Conservation (phyloP, 2,329 filamentous ascomycete species). For the Monascus ruber region DNA sequence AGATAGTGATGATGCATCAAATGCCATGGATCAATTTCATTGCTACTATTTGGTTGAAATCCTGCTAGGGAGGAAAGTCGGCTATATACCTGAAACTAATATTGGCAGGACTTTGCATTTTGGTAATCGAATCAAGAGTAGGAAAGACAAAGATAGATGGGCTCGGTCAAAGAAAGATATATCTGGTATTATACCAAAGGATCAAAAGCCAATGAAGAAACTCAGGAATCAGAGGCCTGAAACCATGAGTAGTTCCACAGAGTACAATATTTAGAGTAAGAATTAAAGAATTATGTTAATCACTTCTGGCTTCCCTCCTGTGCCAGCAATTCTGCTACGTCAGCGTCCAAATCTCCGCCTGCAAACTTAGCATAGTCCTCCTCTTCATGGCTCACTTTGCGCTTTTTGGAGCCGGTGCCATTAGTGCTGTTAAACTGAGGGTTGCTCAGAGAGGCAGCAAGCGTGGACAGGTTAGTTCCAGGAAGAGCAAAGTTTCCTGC, state of each 20-base stretch:
- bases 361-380: slow-evolving; percentile 37
- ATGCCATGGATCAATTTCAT: too few relatives aligned
- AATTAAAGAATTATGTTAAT: neutral
- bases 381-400: slow-evolving; percentile 37
- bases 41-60: too few relatives aligned
- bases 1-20: too few relatives aligned
- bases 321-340: slow-evolving; percentile 48
- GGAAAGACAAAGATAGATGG: too few relatives aligned
- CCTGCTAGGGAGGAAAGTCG: too few relatives aligned
- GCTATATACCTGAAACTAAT: too few relatives aligned
- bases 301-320: slow-evolving; percentile 26
- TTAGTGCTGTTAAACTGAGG: slow-evolving; percentile 15
- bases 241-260: too few relatives aligned
- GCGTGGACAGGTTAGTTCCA: slow-evolving; percentile 6
- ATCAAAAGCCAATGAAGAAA: neutral
- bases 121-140: too few relatives aligned
- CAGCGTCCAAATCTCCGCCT: slow-evolving; percentile 47
- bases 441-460: slow-evolving; percentile 10
- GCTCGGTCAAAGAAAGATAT: too few relatives aligned
- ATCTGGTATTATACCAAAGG: too few relatives aligned
- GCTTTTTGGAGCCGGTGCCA: slow-evolving; percentile 32
- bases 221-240: neutral
- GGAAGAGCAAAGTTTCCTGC: slow-evolving; percentile 9
- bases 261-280: too few relatives aligned
- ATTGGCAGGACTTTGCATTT: too few relatives aligned